Conservation (phyloP, 768 basidiomycete genomes). For the Suillus cothurnatus region DNA sequence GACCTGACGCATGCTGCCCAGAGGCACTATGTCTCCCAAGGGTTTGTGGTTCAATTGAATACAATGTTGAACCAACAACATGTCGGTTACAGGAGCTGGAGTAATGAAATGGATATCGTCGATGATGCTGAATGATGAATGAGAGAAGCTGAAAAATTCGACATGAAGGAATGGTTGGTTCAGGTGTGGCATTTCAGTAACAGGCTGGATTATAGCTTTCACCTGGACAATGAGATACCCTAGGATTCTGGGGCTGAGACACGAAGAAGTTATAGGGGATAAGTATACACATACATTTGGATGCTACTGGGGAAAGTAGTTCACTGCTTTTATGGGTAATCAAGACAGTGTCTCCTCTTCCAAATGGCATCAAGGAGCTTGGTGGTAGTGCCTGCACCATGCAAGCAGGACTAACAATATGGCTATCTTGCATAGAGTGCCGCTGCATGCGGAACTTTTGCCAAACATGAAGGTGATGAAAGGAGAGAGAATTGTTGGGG, state of each 20-base stretch:
- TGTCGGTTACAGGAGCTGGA: not conserved
- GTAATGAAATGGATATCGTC: not conserved
- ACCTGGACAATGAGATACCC: conserved; percentile 6
- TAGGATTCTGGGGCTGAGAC: conserved; percentile 5
- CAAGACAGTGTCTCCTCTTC: conserved; percentile 10
- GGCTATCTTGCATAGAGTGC: conserved; percentile 4
- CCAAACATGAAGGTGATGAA: conserved; percentile 10
- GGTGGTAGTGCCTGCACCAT: conserved; percentile 16
- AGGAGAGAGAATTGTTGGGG: conserved; percentile 9
- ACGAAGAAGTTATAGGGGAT: not conserved
- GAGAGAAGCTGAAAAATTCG: conserved; percentile 2
- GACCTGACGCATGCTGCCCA: not conserved
- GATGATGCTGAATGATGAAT: not conserved
- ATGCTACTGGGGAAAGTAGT: not conserved
- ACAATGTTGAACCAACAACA: not conserved
- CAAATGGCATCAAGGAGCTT: not conserved
- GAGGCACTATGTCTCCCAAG: conserved; percentile 4
- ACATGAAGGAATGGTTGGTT: conserved; percentile 4
- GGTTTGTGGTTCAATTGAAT: not conserved
- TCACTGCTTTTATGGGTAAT: conserved; percentile 13
- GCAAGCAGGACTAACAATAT: conserved; percentile 4
- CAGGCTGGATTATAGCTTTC: conserved; percentile 1
- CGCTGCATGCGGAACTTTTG: conserved; percentile 13
- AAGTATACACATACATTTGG: not conserved
- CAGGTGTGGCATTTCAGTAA: not conserved